phyloP scores from a whole-genome alignment of 2,329 filamentous ascomycete species.

The Aspergillus viridinutans region DNA sequence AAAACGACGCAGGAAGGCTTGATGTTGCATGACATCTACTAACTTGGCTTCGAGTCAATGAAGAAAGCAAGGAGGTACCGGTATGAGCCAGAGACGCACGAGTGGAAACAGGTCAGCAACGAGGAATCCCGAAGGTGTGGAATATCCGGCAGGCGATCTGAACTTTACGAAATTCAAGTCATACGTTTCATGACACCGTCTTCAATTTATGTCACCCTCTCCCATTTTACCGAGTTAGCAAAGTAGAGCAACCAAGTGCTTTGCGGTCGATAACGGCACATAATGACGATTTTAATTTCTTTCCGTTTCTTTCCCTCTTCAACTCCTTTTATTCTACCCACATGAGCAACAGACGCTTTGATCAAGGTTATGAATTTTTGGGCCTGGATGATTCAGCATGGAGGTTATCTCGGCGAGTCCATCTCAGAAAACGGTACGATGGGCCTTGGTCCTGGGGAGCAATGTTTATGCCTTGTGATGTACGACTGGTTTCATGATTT shows the following conservation, averaged over 20 bases:
- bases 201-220: neutral
- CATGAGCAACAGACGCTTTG: too few species aligned
- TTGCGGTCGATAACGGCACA: neutral
- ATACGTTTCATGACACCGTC: neutral
- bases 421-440: neutral
- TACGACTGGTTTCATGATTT: neutral
- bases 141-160: neutral
- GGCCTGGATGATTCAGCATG: too few species aligned
- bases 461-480: neutral
- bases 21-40: conserved; percentile 13
- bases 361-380: neutral
- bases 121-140: neutral
- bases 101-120: neutral
- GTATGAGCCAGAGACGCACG: neutral
- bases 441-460: neutral
- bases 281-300: neutral
- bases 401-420: neutral
- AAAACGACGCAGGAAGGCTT: conserved; percentile 32
- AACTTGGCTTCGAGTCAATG: conserved; percentile 3
- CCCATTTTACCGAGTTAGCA: neutral
- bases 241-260: neutral
- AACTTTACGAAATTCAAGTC: neutral
- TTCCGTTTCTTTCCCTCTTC: neutral
- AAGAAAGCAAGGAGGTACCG: neutral
- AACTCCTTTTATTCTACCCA: neutral